Evolutionary conservation across 2,329 filamentous ascomycete genomes (phyloP), one percentile per base, ranked within the genome.

Genomic region (Aureobasidium sp.): DNA sequence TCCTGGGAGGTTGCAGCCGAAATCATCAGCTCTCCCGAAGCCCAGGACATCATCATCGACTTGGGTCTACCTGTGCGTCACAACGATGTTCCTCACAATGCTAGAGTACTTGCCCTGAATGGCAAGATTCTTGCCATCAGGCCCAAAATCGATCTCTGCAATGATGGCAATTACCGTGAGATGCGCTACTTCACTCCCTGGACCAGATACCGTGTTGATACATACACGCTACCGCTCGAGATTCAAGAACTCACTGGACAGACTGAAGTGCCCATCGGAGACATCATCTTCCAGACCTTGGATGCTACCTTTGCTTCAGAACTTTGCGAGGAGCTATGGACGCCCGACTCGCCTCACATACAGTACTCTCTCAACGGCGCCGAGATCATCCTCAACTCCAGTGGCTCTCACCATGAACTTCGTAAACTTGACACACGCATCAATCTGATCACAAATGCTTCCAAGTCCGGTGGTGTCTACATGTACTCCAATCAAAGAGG

Each of bases 141-240:
- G 11, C 87, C 87, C 0, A 91, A 90, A 72, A 77, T 89, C 64
- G 85, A 78, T 67, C 79, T 91, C 6, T 86, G 86, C 50, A 86
- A 88, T 62, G 85, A 89, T 70, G 87, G 87, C 1, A 88, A 78
- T 66, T 78, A 74, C 57, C 70, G 76, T 6, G 77, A 78, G 64
- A 73, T 74, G 71, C 65, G 71, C 35, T 73, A 84, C 70, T 89
- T 88, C 67, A 84, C 80, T 0, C 80, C 85, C 0, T 88, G 86
- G 85, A 75, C 79, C 57, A 75, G 80, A 1, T 77, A 80, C 19
- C 73, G 83, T 27, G 77, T 83, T 0, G 87, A 90, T 67, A 76
- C 87, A 27, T 89, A 85, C 68, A 80, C 84, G 60, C 74, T 90
- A 0, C 84, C 85, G 15, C 74, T 78, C 31, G 79, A 81, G 64